A percentile compares a stretch with the other conserved stretches of the same genome.
Conservation (phyloP, 1,139 yeast genomes). For the Candida buenavistaensis region DNA sequence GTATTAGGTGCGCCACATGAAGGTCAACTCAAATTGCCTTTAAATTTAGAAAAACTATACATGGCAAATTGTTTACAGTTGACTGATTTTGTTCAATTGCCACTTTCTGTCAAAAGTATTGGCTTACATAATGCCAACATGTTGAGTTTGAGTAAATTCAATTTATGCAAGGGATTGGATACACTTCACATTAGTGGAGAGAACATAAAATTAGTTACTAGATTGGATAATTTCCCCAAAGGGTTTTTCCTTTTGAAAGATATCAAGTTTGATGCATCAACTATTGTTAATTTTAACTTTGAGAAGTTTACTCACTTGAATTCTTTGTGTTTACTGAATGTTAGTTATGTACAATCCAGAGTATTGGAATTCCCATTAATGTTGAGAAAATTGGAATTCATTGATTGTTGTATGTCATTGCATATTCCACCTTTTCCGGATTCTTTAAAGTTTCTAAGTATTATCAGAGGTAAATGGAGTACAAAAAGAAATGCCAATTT, state of each 20-base stretch:
- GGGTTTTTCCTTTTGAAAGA: slow-evolving; percentile 12
- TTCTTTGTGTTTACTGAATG: slow-evolving; percentile 11
- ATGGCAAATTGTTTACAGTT: slow-evolving; percentile 13
- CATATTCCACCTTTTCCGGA: slow-evolving; percentile 15
- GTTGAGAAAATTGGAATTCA: slow-evolving; percentile 13
- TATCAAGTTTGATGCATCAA: slow-evolving; percentile 12
- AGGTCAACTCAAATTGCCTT: slow-evolving; percentile 11
- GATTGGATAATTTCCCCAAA: slow-evolving; percentile 11
- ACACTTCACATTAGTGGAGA: slow-evolving; percentile 12
- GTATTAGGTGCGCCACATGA: slow-evolving; percentile 8
- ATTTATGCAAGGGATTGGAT: slow-evolving; percentile 11
- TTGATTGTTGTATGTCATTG: slow-evolving; percentile 13
- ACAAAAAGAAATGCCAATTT: slow-evolving; percentile 11
- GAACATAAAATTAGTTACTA: slow-evolving; percentile 6
- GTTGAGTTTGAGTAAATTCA: slow-evolving; percentile 14
- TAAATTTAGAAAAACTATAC: slow-evolving; percentile 11
- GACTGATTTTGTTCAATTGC: slow-evolving; percentile 13
- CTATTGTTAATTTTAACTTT: slow-evolving; percentile 12
- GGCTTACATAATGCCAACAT: slow-evolving; percentile 12
- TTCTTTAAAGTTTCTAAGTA: slow-evolving; percentile 11
- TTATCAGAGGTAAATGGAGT: slow-evolving; percentile 14
- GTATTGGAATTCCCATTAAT: slow-evolving; percentile 10
- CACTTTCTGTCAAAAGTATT: slow-evolving; percentile 11
- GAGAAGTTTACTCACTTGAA: slow-evolving; percentile 9
- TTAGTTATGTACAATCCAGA: slow-evolving; percentile 12